These are phyloP conservation scores for Xerocomus alliaceus DNA, from an alignment of 1,284 basidiomycete species.

Conservation along the genomic window DNA sequence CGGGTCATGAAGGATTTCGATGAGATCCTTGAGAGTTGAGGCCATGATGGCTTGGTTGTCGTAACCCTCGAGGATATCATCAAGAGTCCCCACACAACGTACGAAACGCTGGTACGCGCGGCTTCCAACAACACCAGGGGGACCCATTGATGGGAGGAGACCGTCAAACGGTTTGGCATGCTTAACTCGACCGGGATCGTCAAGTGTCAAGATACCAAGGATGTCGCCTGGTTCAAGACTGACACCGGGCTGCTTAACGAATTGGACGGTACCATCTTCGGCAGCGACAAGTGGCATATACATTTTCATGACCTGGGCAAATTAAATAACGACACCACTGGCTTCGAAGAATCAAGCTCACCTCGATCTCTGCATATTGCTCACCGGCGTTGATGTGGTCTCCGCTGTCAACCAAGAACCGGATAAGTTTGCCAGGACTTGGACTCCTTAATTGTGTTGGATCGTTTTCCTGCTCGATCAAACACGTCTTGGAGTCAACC, in stretches of 20 bases:
- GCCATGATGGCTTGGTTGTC: conserved; percentile 92
- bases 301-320: conserved; percentile 93
- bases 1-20: conserved; percentile 79
- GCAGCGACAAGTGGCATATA: conserved; percentile 97
- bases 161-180: conserved; percentile 99
- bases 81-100: conserved; percentile 79
- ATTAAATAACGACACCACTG: conserved; percentile 25
- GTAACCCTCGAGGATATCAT: conserved; percentile 94
- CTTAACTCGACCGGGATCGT: conserved; percentile 96
- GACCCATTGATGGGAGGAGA: conserved; percentile 85
- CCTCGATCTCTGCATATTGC: conserved; percentile 98
- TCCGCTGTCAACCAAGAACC: conserved; percentile 95
- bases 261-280: conserved; percentile 94
- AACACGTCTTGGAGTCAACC: conserved; percentile 96
- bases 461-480: conserved; percentile 99
- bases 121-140: conserved; percentile 86
- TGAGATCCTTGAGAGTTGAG: conserved; percentile 82
- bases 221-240: conserved; percentile 98
- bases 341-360: conserved; percentile 40
- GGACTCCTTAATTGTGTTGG: conserved; percentile 97
- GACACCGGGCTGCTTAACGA: conserved; percentile 98
- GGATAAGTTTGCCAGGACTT: conserved; percentile 95
- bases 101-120: conserved; percentile 91
- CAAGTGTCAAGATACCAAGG: conserved; percentile 94
- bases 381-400: conserved; percentile 97